These are phyloP conservation scores for Urtica urens DNA, from an alignment of 306 rosid genomes.

Conservation along the genomic window DNA sequence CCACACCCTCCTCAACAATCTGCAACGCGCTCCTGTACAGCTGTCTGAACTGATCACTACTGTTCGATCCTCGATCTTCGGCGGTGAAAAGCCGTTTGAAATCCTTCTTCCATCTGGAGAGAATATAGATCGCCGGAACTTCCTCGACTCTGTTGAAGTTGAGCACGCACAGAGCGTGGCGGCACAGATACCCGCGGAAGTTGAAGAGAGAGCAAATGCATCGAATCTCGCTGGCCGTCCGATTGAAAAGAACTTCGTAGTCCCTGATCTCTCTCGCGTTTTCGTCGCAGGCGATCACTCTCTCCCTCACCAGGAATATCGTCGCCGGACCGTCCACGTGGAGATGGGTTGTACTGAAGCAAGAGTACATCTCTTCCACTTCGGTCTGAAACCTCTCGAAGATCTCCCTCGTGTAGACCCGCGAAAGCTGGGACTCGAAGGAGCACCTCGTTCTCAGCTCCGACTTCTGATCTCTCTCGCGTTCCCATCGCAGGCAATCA, in stretches of 20 bases:
- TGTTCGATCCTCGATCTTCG: constrained; percentile 29
- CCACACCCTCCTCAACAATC: constrained; percentile 77
- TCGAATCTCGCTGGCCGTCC: constrained; percentile 74
- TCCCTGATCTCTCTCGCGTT: constrained; percentile 64
- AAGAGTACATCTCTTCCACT: constrained; percentile 90
- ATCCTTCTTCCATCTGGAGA: constrained; percentile 85
- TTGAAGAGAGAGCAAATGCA: constrained; percentile 91
- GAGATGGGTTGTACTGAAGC: constrained; percentile 75
- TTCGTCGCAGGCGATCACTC: constrained; percentile 60
- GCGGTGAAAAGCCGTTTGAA: constrained; percentile 57
- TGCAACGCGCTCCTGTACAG: constrained; percentile 67
- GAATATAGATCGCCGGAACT: constrained; percentile 57
- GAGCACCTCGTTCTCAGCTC: constrained; percentile 72
- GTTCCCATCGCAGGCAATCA: constrained; percentile 58
- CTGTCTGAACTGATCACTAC: constrained; percentile 55
- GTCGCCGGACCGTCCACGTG: constrained; percentile 65
- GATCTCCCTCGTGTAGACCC: constrained; percentile 56
- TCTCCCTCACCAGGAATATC: constrained; percentile 88
- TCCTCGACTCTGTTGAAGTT: constrained; percentile 92
- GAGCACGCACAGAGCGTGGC: constrained; percentile 77
- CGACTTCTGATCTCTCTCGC: constrained; percentile 55
- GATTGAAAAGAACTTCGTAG: constrained; percentile 80
- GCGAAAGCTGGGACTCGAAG: constrained; percentile 80
- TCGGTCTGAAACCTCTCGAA: constrained; percentile 73
- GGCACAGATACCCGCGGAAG: constrained; percentile 75